These are phyloP conservation scores for Irpex sp. DNA, from an alignment of 1,284 basidiomycete genomes.

Conservation along the genomic window DNA sequence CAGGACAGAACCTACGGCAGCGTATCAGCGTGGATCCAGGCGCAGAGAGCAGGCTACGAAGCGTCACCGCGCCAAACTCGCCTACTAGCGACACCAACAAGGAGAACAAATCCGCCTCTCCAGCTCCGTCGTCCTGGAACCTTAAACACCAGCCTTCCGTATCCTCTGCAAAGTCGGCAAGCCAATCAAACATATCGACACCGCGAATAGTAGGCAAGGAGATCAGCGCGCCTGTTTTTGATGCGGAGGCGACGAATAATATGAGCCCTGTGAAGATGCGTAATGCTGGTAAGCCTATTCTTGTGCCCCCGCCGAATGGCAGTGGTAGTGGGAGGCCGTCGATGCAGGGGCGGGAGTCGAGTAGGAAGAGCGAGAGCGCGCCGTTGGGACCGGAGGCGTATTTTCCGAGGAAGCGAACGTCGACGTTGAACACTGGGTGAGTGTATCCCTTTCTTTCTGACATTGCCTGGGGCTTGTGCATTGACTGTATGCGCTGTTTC, in stretches of 20 bases:
- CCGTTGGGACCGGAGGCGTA: neutral
- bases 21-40: conserved; percentile 8
- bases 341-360: conserved; percentile 4
- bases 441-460: conserved; percentile 16
- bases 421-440: conserved; percentile 64
- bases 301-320: conserved; percentile 33
- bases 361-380: neutral
- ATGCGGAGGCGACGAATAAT: conserved; percentile 68
- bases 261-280: conserved; percentile 73
- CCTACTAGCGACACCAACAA: conserved; percentile 1
- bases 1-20: conserved; percentile 1
- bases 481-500: neutral
- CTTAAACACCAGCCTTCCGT: neutral
- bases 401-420: conserved; percentile 17
- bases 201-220: conserved; percentile 47
- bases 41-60: neutral
- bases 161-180: neutral
- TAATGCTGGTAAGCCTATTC: conserved; percentile 63
- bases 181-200: conserved; percentile 4
- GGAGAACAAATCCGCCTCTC: neutral
- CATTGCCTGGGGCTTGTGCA: neutral
- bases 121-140: neutral
- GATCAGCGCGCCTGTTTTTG: conserved; percentile 63
- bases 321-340: neutral
- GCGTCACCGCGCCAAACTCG: conserved; percentile 5